phyloP scores from a whole-genome alignment of 2,329 filamentous ascomycete species.

The Tolypocladium paradoxum region DNA sequence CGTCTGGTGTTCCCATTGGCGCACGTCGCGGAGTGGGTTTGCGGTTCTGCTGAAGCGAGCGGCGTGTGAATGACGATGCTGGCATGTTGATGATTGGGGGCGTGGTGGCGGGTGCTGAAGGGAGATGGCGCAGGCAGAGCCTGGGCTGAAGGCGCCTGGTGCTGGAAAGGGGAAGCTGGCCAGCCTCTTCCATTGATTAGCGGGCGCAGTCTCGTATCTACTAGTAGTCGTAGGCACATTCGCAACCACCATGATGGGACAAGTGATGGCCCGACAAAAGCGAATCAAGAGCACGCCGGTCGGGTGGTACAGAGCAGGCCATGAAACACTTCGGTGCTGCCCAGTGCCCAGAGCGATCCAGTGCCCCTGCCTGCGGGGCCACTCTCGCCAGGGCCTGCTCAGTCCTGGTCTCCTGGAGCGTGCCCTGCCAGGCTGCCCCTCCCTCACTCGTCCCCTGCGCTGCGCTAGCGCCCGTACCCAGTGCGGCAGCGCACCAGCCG shows the following conservation, averaged over 20 bases:
- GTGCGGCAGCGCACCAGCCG: background rate
- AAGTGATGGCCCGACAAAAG: too few relatives aligned
- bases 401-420: too few relatives aligned
- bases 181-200: background rate
- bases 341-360: too few relatives aligned
- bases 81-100: background rate
- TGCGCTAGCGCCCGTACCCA: constrained; percentile 2
- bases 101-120: background rate
- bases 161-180: background rate
- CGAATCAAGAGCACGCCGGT: too few relatives aligned
- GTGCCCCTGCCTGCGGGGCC: too few relatives aligned
- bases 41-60: background rate
- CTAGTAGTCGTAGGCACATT: too few relatives aligned
- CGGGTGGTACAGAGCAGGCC: too few relatives aligned
- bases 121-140: background rate
- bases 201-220: background rate
- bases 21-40: background rate
- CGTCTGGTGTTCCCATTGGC: background rate
- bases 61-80: background rate
- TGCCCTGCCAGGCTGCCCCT: too few relatives aligned
- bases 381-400: too few relatives aligned
- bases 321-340: too few relatives aligned
- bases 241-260: background rate
- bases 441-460: background rate
- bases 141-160: background rate